These are phyloP conservation scores for Platanus orientalis DNA, from an alignment of 164 flowering plant species.

Conservation along the genomic window DNA sequence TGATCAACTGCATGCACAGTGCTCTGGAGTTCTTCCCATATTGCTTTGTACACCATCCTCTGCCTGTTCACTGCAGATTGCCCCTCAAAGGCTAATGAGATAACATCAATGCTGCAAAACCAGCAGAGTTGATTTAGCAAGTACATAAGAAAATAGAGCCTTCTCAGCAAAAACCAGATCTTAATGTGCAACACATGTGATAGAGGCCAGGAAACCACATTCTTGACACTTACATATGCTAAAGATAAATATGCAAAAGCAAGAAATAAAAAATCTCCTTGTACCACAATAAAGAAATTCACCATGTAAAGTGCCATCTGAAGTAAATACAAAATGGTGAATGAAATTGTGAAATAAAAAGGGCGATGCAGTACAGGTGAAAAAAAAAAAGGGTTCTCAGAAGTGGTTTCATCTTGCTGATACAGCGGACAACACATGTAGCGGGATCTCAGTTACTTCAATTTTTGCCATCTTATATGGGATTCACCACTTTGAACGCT, in stretches of 20 bases:
- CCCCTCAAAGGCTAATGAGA: conserved; percentile 78
- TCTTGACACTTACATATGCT: not conserved
- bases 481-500: no score
- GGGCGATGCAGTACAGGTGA: no score
- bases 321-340: no score
- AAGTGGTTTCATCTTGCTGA: no score
- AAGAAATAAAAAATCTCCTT: no score
- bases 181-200: not conserved
- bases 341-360: no score
- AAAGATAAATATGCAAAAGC: not conserved
- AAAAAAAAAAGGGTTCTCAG: no score
- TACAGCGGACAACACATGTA: no score
- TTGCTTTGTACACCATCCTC: conserved; percentile 96
- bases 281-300: no score
- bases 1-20: conserved; percentile 95
- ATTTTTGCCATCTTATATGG: no score
- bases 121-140: not conserved
- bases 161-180: not conserved
- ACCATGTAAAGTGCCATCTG: no score
- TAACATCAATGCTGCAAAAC: conserved; percentile 70
- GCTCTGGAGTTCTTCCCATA: conserved; percentile 95
- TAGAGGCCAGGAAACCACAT: not conserved
- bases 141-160: not conserved
- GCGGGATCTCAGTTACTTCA: no score
- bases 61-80: conserved; percentile 89